Evolutionary conservation across 2,329 filamentous ascomycete species (phyloP), one percentile per base, ranked within the genome.

Genomic region (Plectosphaerella cucumerina): DNA sequence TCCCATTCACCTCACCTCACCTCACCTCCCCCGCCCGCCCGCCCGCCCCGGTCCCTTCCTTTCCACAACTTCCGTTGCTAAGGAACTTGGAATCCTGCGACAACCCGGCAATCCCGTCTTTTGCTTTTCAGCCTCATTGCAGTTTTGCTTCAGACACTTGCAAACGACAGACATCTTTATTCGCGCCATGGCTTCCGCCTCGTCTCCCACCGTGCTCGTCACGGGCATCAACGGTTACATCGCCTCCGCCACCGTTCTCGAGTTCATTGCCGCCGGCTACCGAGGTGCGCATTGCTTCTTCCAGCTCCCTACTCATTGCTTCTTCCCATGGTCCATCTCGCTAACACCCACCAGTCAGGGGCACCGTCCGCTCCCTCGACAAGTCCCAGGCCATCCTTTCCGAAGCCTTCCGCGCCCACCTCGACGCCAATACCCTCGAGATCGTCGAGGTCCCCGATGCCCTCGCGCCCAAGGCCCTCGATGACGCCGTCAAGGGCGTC

Each of bases 171-270:
- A 31, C 26, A 31, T 18, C 35, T 39, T 18, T 6, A 15, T 21
- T 6, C 6, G 20, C 37, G 47, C 20, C 17, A 53, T 44, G 44
- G 47, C 44, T n/a, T 22, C 37, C 9, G 12, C 46, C 2, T 35
- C 46, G 18, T 50, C 48, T 21, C 44, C 51, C 37, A 44, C 50
- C 39, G 50, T 65, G 37, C 59, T 65, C 15, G 54, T 69, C n/a
- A 65, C 65, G 4, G 66, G 66, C 26, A 59, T 66, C 49, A 68
- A 67, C 48, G 66, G 66, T 53, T 68, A 62, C 56, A 67, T 69
- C 44, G 66, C 56, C 17, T 57, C 58, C 2, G 58, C 60, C 21
- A 60, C 66, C 5, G 59, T 61, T 8, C 56, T 61, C 5, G 56
- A 58, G 14, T 60, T 68, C 21, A 58, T 69, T 3, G 34, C 57